These are phyloP conservation scores for Alternaria panax DNA, from an alignment of 2,329 filamentous ascomycete species.

Conservation along the genomic window DNA sequence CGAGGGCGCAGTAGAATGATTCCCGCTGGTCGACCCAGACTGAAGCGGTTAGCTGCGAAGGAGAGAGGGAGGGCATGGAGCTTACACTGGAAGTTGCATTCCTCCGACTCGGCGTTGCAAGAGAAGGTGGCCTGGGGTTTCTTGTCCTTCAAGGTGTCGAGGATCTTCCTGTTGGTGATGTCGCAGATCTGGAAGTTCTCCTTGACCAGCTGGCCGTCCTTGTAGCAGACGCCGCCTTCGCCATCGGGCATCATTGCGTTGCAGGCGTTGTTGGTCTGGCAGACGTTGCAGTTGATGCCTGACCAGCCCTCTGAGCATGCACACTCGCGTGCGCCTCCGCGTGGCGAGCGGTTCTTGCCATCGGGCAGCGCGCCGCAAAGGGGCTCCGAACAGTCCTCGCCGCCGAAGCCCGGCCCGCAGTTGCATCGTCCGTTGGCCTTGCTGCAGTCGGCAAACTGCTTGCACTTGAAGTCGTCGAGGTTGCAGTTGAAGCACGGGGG, in stretches of 20 bases:
- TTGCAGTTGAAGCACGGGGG: slow-evolving; percentile 98
- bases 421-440: slow-evolving; percentile 90
- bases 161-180: slow-evolving; percentile 94
- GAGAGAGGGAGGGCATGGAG: slow-evolving; percentile 1
- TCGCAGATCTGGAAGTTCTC: slow-evolving; percentile 98
- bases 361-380: slow-evolving; percentile 88
- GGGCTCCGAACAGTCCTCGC: slow-evolving; percentile 89
- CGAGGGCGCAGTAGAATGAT: slow-evolving; percentile 94
- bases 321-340: slow-evolving; percentile 71
- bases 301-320: slow-evolving; percentile 92
- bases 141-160: slow-evolving; percentile 81
- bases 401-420: slow-evolving; percentile 91
- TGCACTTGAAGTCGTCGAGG: slow-evolving; percentile 87
- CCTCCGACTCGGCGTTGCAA: slow-evolving; percentile 75
- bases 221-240: slow-evolving; percentile 88
- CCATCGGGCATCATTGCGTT: slow-evolving; percentile 84
- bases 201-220: slow-evolving; percentile 86
- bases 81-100: slow-evolving; percentile 95
- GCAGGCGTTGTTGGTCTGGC: slow-evolving; percentile 81
- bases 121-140: slow-evolving; percentile 94
- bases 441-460: slow-evolving; percentile 90
- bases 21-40: slow-evolving; percentile 95
- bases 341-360: slow-evolving; percentile 76
- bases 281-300: slow-evolving; percentile 97
- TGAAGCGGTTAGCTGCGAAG: slow-evolving; percentile 50